phyloP scores from a whole-genome alignment of 1,284 basidiomycete genomes.

The Phellopilus nigrolimitatus region DNA sequence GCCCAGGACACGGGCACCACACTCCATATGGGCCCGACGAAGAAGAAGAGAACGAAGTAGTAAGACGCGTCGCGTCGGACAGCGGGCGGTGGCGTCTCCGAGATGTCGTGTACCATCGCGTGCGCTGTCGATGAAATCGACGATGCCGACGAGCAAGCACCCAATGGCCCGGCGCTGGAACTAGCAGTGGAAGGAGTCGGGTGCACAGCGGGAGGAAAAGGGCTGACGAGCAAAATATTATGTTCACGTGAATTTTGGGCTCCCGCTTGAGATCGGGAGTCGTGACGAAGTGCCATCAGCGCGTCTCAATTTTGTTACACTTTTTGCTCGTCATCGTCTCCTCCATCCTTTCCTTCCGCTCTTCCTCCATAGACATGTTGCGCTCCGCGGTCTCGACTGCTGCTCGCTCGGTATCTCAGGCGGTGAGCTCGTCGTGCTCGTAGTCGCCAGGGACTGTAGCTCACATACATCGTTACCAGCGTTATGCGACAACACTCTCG shows the following conservation, averaged over 20 bases:
- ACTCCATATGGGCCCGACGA: slow-evolving; percentile 69
- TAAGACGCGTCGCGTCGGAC: slow-evolving; percentile 44
- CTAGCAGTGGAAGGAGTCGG: background rate
- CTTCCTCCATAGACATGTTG: slow-evolving; percentile 48
- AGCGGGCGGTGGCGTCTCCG: slow-evolving; percentile 36
- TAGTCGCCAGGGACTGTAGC: background rate
- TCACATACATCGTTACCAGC: slow-evolving; percentile 32
- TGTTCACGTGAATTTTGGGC: background rate
- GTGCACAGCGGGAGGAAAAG: background rate
- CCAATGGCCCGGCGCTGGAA: too few species aligned
- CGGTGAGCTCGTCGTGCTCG: slow-evolving; percentile 37
- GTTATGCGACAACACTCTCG: slow-evolving; percentile 74
- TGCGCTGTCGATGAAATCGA: background rate
- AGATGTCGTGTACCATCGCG: slow-evolving; percentile 30
- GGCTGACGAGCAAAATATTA: background rate
- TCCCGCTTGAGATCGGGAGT: background rate
- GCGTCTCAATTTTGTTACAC: slow-evolving; percentile 10
- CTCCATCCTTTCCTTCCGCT: slow-evolving; percentile 26
- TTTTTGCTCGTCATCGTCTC: slow-evolving; percentile 18
- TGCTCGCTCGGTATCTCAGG: slow-evolving; percentile 49
- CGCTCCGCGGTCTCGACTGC: slow-evolving; percentile 58
- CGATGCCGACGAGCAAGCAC: background rate
- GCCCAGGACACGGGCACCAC: slow-evolving; percentile 67
- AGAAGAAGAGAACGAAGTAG: slow-evolving; percentile 51
- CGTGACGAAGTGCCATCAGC: slow-evolving; percentile 9